phyloP scores from a whole-genome alignment of 257 asterid species.

The Pogostemon cablin region DNA sequence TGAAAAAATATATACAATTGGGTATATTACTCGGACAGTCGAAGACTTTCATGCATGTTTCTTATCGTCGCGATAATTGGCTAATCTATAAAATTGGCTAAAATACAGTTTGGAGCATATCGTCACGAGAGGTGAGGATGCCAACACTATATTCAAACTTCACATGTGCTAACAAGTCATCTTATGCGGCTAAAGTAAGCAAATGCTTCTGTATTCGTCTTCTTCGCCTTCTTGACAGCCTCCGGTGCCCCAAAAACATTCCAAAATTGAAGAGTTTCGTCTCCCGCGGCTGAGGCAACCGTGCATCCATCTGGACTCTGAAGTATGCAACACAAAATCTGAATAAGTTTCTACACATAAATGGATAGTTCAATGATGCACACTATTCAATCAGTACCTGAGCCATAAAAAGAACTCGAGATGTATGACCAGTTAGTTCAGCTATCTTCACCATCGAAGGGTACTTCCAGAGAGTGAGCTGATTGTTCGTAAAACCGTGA shows the following conservation, averaged over 20 bases:
- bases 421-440: conserved; percentile 62
- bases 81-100: too few species aligned
- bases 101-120: too few species aligned
- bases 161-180: conserved; percentile 7
- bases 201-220: conserved; percentile 45
- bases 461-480: conserved; percentile 61
- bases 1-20: too few species aligned
- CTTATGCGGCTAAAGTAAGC: conserved; percentile 51
- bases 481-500: conserved; percentile 62
- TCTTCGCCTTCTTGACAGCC: conserved; percentile 48
- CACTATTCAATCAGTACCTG: conserved; percentile 25
- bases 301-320: conserved; percentile 63
- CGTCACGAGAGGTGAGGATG: too few species aligned
- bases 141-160: too few species aligned
- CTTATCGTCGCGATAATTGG: too few species aligned
- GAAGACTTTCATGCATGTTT: too few species aligned
- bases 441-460: conserved; percentile 66
- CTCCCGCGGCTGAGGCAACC: conserved; percentile 69
- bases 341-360: too few species aligned
- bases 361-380: too few species aligned
- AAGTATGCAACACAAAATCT: too few species aligned
- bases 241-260: conserved; percentile 61
- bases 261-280: conserved; percentile 59
- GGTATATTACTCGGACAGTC: too few species aligned
- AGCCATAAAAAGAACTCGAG: conserved; percentile 64